These are phyloP conservation scores for Globisporangium viniferum DNA, from an alignment of 352 stramenopile species.

Conservation along the genomic window DNA sequence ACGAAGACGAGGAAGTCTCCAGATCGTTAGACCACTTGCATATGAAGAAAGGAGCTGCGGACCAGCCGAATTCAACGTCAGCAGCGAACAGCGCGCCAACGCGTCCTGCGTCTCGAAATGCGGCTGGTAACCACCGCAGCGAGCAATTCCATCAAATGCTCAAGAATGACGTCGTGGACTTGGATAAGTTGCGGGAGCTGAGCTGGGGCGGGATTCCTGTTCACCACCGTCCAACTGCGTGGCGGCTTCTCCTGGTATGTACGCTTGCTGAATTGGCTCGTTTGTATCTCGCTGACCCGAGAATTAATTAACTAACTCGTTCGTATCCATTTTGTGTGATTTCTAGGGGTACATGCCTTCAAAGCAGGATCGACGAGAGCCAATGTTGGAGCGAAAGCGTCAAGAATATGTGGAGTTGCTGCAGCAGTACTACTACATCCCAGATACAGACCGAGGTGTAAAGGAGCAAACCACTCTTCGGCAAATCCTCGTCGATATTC, in stretches of 20 bases:
- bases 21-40: constrained; percentile 25
- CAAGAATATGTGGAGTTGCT: constrained; percentile 95
- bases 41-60: constrained; percentile 13
- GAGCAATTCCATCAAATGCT: constrained; percentile 72
- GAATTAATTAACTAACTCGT: neutral
- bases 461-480: constrained; percentile 96
- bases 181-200: constrained; percentile 87
- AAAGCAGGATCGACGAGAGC: constrained; percentile 88
- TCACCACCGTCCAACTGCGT: constrained; percentile 86
- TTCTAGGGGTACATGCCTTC: constrained; percentile 93
- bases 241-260: constrained; percentile 94
- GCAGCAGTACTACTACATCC: constrained; percentile 97
- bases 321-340: neutral
- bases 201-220: constrained; percentile 92
- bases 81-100: neutral
- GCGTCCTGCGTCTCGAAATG: constrained; percentile 49
- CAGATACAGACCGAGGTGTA: constrained; percentile 90
- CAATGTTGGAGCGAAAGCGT: constrained; percentile 93
- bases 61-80: neutral
- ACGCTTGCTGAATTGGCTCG: neutral
- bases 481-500: constrained; percentile 98
- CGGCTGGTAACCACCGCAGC: constrained; percentile 62
- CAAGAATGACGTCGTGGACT: constrained; percentile 78
- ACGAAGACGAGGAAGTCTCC: constrained; percentile 24
- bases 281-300: neutral